These are phyloP conservation scores for Colletotrichum filicis DNA, from an alignment of 2,329 filamentous ascomycete genomes.

Conservation along the genomic window DNA sequence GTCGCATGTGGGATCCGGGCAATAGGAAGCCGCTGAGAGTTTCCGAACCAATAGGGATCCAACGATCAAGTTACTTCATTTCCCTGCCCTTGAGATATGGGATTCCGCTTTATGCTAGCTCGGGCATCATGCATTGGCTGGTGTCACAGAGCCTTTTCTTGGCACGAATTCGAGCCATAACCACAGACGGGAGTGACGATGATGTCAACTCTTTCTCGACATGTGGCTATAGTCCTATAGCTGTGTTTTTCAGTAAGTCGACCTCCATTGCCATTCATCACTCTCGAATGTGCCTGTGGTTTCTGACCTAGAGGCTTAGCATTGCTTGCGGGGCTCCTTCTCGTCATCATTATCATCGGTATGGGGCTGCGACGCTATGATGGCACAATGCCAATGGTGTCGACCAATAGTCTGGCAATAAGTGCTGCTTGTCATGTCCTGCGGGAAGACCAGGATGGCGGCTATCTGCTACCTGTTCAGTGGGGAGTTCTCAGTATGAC, in stretches of 20 bases:
- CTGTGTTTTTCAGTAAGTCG: constrained; percentile 39
- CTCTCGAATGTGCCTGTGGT: too few relatives aligned
- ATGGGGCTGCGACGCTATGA: constrained; percentile 43
- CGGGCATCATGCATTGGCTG: constrained; percentile 58
- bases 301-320: constrained; percentile 24
- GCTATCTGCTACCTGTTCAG: background rate
- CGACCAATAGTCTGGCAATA: constrained; percentile 1
- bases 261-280: background rate
- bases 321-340: constrained; percentile 26
- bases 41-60: constrained; percentile 50
- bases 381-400: constrained; percentile 43
- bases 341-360: constrained; percentile 33
- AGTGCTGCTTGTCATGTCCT: constrained; percentile 11
- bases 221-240: constrained; percentile 43
- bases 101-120: constrained; percentile 48
- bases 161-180: constrained; percentile 46
- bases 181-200: constrained; percentile 38
- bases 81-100: constrained; percentile 56
- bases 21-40: constrained; percentile 53
- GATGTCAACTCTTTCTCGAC: constrained; percentile 43
- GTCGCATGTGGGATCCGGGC: constrained; percentile 43
- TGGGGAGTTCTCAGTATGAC: background rate
- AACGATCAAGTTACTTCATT: constrained; percentile 56
- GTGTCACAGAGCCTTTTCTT: constrained; percentile 59
- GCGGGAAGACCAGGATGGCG: background rate